Evolutionary conservation across 2,329 filamentous ascomycete species (phyloP).

Genomic region (Aureobasidium sp.): DNA sequence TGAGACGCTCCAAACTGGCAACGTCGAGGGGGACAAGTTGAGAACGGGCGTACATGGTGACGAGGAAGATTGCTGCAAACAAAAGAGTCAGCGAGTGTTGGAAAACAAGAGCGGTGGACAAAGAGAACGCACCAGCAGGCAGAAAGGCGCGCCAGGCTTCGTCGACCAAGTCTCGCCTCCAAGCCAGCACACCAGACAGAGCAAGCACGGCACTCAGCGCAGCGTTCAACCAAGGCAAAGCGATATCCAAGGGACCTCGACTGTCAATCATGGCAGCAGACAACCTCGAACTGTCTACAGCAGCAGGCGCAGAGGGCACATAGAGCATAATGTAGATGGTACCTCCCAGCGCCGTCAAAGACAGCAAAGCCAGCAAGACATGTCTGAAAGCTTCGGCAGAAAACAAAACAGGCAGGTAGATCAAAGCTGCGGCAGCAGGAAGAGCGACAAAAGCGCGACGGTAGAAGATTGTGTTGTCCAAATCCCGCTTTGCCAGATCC

Average conservation of each 20-base stretch:
- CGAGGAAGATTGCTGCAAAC: conserved; percentile 48
- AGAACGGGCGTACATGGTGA: conserved; percentile 56
- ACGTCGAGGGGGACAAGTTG: conserved; percentile 65
- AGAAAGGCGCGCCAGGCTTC: conserved; percentile 33
- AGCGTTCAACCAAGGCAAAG: conserved; percentile 55
- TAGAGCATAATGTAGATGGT: conserved; percentile 56
- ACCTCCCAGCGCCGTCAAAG: conserved; percentile 55
- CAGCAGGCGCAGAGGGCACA: conserved; percentile 43
- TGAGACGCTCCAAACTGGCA: conserved; percentile 55
- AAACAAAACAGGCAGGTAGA: conserved; percentile 49
- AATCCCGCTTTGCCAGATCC: conserved; percentile 49
- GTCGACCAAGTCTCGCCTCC: conserved; percentile 25
- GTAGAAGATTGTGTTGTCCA: conserved; percentile 29
- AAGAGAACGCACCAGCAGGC: conserved; percentile 24
- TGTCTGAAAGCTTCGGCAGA: conserved; percentile 29
- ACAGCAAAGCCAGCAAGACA: conserved; percentile 47
- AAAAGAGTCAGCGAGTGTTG: background rate
- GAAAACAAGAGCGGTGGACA: conserved; percentile 36
- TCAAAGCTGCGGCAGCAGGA: conserved; percentile 49
- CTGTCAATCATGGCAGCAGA: conserved; percentile 24
- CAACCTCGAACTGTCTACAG: background rate
- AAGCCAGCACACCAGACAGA: conserved; percentile 38
- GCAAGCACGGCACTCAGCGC: conserved; percentile 49
- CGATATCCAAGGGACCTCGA: conserved; percentile 47
- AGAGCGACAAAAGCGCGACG: conserved; percentile 49